These are phyloP conservation scores for Saturnispora bothae DNA, from an alignment of 805 yeast genomes.

Conservation along the genomic window DNA sequence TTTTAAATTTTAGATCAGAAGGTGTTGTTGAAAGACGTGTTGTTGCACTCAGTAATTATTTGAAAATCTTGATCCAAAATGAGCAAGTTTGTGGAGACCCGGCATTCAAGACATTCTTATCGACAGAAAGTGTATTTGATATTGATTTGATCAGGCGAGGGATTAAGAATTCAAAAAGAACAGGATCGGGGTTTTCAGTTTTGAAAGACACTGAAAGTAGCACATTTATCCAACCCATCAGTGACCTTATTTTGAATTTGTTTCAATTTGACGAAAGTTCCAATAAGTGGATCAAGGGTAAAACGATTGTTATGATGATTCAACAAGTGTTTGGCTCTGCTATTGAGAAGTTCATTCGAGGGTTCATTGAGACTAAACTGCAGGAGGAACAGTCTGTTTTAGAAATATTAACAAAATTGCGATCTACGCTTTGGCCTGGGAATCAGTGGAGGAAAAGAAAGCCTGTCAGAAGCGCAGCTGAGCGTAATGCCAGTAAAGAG, in stretches of 20 bases:
- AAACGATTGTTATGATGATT: constrained; percentile 68
- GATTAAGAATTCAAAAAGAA: constrained; percentile 39
- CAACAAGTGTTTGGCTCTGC: constrained; percentile 86
- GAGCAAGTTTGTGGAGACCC: constrained; percentile 67
- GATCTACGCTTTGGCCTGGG: constrained; percentile 38
- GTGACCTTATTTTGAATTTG: constrained; percentile 60
- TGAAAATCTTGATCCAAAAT: constrained; percentile 44
- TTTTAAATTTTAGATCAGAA: constrained; percentile 61
- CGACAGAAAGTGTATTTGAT: constrained; percentile 49
- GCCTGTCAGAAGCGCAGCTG: constrained; percentile 35
- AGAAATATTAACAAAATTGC: constrained; percentile 26
- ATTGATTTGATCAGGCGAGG: constrained; percentile 9
- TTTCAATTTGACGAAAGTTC: constrained; percentile 47
- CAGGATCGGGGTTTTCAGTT: constrained; percentile 18
- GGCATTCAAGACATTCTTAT: constrained; percentile 65
- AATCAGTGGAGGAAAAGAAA: constrained; percentile 40
- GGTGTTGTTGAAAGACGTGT: constrained; percentile 57
- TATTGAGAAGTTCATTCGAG: constrained; percentile 53
- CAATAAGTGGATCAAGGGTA: constrained; percentile 73
- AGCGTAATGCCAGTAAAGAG: constrained; percentile 40
- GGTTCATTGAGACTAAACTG: constrained; percentile 28
- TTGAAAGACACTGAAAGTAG: background rate
- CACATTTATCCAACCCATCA: constrained; percentile 70
- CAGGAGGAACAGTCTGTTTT: constrained; percentile 37
- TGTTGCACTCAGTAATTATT: constrained; percentile 48